Conservation (phyloP, 495 filamentous ascomycete genomes). For the Sporormia fimetaria region DNA sequence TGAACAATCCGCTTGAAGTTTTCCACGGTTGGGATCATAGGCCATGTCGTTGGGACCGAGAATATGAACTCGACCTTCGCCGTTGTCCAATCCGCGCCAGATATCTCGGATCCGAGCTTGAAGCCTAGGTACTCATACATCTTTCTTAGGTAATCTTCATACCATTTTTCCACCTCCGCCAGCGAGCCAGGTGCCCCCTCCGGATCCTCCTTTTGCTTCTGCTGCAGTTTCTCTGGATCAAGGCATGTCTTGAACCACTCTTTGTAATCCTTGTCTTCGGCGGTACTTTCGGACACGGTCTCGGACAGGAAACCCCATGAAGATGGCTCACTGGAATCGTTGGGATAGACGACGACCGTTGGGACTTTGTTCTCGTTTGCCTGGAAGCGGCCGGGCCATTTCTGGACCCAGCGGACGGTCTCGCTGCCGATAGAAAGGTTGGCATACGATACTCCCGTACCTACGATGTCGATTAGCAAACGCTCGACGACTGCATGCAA, state of each 20-base stretch:
- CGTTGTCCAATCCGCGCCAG: slow-evolving; percentile 35
- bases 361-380: slow-evolving; percentile 51
- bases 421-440: slow-evolving; percentile 34
- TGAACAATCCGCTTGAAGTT: slow-evolving; percentile 42
- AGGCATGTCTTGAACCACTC: slow-evolving; percentile 56
- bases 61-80: slow-evolving; percentile 52
- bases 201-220: slow-evolving; percentile 28
- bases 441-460: slow-evolving; percentile 44
- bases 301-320: slow-evolving; percentile 48
- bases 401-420: slow-evolving; percentile 44
- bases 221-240: slow-evolving; percentile 36
- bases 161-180: slow-evolving; percentile 43
- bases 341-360: slow-evolving; percentile 43
- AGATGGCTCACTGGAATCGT: slow-evolving; percentile 32
- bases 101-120: slow-evolving; percentile 37
- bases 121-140: slow-evolving; percentile 44
- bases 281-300: slow-evolving; percentile 34
- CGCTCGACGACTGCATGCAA: too few species aligned
- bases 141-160: slow-evolving; percentile 43
- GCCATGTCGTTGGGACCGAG: slow-evolving; percentile 59
- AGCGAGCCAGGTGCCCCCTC: slow-evolving; percentile 22
- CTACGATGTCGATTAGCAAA: slow-evolving; percentile 12
- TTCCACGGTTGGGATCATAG: slow-evolving; percentile 45
- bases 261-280: slow-evolving; percentile 31
- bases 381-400: slow-evolving; percentile 47